phyloP scores from a whole-genome alignment of 495 filamentous ascomycete species.

The Podospora pseudopauciseta region DNA sequence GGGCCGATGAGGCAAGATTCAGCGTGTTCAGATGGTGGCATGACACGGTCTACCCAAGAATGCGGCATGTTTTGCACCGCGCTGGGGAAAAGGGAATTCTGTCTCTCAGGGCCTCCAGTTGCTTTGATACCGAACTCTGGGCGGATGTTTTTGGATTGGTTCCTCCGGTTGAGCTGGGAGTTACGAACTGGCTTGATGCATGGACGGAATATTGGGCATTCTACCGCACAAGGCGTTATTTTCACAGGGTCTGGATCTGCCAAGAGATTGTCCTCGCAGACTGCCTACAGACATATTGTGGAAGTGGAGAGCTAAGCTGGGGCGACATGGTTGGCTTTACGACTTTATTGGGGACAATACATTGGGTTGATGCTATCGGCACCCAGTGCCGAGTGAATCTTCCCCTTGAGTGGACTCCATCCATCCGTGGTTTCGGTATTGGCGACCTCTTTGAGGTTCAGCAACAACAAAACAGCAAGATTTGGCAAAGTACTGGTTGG shows the following conservation, averaged over 20 bases:
- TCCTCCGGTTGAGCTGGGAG: not conserved
- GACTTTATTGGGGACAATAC: constrained; percentile 6
- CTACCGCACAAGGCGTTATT: constrained; percentile 14
- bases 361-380: constrained; percentile 16
- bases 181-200: constrained; percentile 2
- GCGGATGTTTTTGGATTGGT: constrained; percentile 8
- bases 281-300: constrained; percentile 11
- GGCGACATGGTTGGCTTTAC: constrained; percentile 8
- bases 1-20: constrained; percentile 11
- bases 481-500: constrained; percentile 4
- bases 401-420: not conserved
- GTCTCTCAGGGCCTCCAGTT: constrained; percentile 8
- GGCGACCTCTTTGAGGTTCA: constrained; percentile 12
- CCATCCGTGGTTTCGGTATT: constrained; percentile 9
- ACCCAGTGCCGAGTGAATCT: not conserved
- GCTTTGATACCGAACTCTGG: constrained; percentile 15
- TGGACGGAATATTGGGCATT: constrained; percentile 17
- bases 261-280: constrained; percentile 17
- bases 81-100: not conserved
- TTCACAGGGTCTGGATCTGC: constrained; percentile 20
- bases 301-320: constrained; percentile 8
- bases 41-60: constrained; percentile 5
- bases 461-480: not conserved
- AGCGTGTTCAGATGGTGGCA: constrained; percentile 14
- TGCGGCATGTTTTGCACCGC: not conserved